Evolutionary conservation across 805 yeast species (phyloP), one percentile per base, ranked within the genome.

Genomic region (Candida railenensis): DNA sequence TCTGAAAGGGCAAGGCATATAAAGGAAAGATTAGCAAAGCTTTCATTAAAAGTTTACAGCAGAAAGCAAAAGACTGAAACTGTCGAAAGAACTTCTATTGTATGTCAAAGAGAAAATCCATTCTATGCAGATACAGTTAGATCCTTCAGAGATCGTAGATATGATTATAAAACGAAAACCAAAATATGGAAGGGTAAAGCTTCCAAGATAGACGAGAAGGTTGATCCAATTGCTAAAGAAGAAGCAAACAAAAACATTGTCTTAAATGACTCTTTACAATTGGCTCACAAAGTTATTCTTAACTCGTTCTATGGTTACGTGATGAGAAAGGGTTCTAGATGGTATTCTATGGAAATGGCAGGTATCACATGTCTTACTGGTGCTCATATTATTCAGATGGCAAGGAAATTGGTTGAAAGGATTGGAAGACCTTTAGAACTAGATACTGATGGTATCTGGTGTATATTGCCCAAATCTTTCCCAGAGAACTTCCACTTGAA

Each of bases 321-420:
- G 12, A 94, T 94, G 99, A 81, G 99, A 67, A 94, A 94, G 59
- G 99, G 99, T 34, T 94, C 99, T 0, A 78, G 99, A 49, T 94
- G 99, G 99, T 94, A 91, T 59, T 94, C 99, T 0, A 90, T 94
- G 94, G 99, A 94, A 65, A 94, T 95, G 99, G 99, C 99, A 0
- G 99, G 99, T 52, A 94, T 94, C 16, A 94, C 99, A 0, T 95
- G 99, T 76, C 75, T 91, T 42, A 94, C 99, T 0, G 99, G 99
- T 44, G 97, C 99, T 0, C 89, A 96, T 0, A 94, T 94, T 56
- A 94, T 94, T 72, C 98, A 95, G 67, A 87, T 92, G 94, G 99
- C 99, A 0, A 76, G 98, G 51, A 71, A 86, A 0, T 70, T 94
- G 48, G 97, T 94, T 12, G 98, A 92, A 62, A 73, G 97, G 57